phyloP scores from a whole-genome alignment of 2,329 filamentous ascomycete genomes.

The Westerdykella aurantiaca region DNA sequence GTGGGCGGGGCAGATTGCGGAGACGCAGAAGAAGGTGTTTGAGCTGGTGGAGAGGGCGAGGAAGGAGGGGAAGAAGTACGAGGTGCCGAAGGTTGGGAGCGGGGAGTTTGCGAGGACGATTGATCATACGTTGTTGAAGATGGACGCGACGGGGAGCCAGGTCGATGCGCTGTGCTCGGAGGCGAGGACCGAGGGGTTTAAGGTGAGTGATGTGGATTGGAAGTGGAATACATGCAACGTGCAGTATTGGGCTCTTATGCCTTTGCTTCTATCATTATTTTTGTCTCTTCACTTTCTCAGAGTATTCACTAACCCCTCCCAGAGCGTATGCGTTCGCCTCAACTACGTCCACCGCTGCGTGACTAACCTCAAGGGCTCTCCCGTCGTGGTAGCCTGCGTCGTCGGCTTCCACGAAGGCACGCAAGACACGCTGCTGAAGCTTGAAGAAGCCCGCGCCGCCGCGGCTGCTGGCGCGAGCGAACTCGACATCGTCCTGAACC shows the following conservation, averaged over 20 bases:
- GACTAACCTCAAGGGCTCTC: slow-evolving; percentile 43
- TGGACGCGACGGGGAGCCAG: slow-evolving; percentile 44
- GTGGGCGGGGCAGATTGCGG: slow-evolving; percentile 40
- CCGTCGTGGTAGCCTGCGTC: slow-evolving; percentile 52
- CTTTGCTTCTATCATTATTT: not conserved
- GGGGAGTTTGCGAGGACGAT: slow-evolving; percentile 35
- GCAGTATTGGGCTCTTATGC: not conserved
- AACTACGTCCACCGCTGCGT: slow-evolving; percentile 49
- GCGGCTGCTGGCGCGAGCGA: slow-evolving; percentile 49
- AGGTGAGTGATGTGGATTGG: slow-evolving; percentile 25
- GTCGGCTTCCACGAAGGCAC: slow-evolving; percentile 58
- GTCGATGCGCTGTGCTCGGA: slow-evolving; percentile 53
- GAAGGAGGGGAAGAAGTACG: slow-evolving; percentile 17
- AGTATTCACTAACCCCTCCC: slow-evolving; percentile 25
- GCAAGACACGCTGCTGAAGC: slow-evolving; percentile 46
- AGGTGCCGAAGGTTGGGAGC: slow-evolving; percentile 23
- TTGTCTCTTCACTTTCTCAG: too few relatives aligned
- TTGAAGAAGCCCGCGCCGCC: slow-evolving; percentile 47
- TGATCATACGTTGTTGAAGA: slow-evolving; percentile 48
- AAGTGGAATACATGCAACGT: not conserved
- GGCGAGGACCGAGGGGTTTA: slow-evolving; percentile 45
- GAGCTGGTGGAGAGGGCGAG: slow-evolving; percentile 23
- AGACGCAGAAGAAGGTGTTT: slow-evolving; percentile 28
- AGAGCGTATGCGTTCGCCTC: slow-evolving; percentile 54
- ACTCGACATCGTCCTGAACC: slow-evolving; percentile 56